A percentile compares a stretch with the other conserved stretches of the same genome.
phyloP scores from a whole-genome alignment of 305 asterid species.

The Fraxinus albicans region DNA sequence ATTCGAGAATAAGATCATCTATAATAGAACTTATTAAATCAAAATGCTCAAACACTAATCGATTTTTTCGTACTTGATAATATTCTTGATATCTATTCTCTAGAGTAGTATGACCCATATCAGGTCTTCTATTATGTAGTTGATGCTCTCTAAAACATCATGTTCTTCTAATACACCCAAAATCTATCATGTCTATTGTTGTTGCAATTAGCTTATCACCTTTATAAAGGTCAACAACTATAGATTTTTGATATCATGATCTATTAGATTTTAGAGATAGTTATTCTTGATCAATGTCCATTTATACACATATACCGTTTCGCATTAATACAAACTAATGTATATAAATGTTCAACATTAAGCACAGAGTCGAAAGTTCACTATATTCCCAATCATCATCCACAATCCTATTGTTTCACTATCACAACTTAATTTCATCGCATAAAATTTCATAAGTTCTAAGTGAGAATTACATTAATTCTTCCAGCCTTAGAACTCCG shows the following conservation, averaged over 20 bases:
- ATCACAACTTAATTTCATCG: too few species aligned
- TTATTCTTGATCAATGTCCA: not conserved
- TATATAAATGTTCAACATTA: not conserved
- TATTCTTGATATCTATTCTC: too few species aligned
- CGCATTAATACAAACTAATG: too few species aligned
- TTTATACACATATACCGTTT: not conserved
- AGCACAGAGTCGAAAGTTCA: not conserved
- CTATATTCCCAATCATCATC: not conserved
- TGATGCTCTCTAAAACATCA: too few species aligned
- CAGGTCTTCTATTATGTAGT: too few species aligned
- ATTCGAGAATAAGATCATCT: too few species aligned
- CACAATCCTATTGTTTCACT: not conserved
- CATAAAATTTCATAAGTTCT: not conserved
- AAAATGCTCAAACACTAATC: too few species aligned
- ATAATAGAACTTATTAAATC: too few species aligned
- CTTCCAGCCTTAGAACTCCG: not conserved
- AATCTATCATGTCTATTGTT: too few species aligned
- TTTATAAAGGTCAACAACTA: not conserved
- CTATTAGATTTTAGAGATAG: not conserved
- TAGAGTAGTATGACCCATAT: too few species aligned
- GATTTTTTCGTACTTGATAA: too few species aligned
- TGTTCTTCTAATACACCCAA: too few species aligned
- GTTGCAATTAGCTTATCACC: not conserved
- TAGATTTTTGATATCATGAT: not conserved
- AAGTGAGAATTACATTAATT: not conserved